These are phyloP conservation scores for Yamadazyma nakazawae DNA, from an alignment of 805 yeast genomes.

Conservation along the genomic window DNA sequence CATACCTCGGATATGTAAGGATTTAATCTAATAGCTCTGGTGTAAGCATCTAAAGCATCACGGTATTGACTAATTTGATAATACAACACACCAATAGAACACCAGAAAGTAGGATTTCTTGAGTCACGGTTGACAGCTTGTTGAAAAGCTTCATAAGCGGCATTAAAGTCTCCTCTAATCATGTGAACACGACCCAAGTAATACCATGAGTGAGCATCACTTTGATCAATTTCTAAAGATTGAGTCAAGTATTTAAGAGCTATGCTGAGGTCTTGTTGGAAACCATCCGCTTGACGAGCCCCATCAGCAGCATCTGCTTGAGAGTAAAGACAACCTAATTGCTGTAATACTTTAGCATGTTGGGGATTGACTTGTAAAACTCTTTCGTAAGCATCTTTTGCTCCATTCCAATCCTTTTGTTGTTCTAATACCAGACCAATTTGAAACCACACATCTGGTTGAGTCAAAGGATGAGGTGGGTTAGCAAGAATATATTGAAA, in stretches of 20 bases:
- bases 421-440: slow-evolving; percentile 94
- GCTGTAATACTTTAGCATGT: slow-evolving; percentile 95
- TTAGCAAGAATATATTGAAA: slow-evolving; percentile 85
- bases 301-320: slow-evolving; percentile 40
- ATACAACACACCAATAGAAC: slow-evolving; percentile 90
- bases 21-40: slow-evolving; percentile 91
- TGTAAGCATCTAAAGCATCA: slow-evolving; percentile 96
- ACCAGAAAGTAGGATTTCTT: slow-evolving; percentile 98
- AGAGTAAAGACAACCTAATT: slow-evolving; percentile 91
- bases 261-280: slow-evolving; percentile 68
- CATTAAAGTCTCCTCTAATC: slow-evolving; percentile 92
- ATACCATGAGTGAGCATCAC: slow-evolving; percentile 97
- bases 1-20: slow-evolving; percentile 97
- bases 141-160: slow-evolving; percentile 97
- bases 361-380: slow-evolving; percentile 86
- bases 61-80: slow-evolving; percentile 95
- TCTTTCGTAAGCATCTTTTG: slow-evolving; percentile 92
- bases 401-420: slow-evolving; percentile 86
- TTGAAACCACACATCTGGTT: slow-evolving; percentile 98
- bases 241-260: slow-evolving; percentile 81
- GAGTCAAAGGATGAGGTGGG: slow-evolving; percentile 95
- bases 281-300: slow-evolving; percentile 6
- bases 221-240: slow-evolving; percentile 82
- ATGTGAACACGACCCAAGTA: slow-evolving; percentile 94
- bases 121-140: slow-evolving; percentile 97